Conservation (phyloP, 139 green algal genomes). For the Chlamydomonas applanata region DNA sequence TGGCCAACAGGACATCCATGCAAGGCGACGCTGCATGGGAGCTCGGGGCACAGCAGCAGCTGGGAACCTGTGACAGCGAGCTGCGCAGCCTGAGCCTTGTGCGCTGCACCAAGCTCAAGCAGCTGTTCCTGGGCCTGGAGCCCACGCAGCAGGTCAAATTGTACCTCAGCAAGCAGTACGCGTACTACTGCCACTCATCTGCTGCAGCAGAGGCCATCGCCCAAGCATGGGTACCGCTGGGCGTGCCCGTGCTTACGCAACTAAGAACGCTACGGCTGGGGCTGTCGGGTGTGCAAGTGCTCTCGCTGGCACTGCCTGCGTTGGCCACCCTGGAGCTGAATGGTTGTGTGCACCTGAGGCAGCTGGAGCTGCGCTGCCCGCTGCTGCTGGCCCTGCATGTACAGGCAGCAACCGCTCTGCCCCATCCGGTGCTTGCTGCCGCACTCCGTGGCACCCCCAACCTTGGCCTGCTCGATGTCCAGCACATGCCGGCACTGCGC, state of each 20-base stretch:
- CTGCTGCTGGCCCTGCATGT: conserved; percentile 37
- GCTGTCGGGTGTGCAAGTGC: conserved; percentile 37
- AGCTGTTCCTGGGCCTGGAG: conserved; percentile 49
- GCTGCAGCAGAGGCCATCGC: background rate
- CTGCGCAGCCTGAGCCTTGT: conserved; percentile 52
- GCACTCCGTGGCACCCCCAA: background rate
- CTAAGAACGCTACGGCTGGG: conserved; percentile 28
- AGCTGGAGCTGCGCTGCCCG: conserved; percentile 57
- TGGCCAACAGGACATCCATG: too few species aligned
- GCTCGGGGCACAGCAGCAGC: background rate
- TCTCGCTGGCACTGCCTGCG: conserved; percentile 45
- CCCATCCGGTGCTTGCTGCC: background rate
- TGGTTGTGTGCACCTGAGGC: conserved; percentile 38
- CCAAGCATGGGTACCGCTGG: too few species aligned
- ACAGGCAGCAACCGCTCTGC: conserved; percentile 12
- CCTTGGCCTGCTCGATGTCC: too few species aligned
- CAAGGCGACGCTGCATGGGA: too few species aligned
- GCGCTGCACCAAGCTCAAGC: conserved; percentile 37
- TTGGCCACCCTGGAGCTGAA: conserved; percentile 54
- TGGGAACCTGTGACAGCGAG: background rate
- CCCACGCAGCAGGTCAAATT: conserved; percentile 6
- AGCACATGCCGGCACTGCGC: too few species aligned
- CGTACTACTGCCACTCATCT: conserved; percentile 24
- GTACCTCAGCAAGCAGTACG: background rate
- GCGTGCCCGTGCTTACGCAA: too few species aligned